Evolutionary conservation across 768 basidiomycete genomes (phyloP).

Genomic region (Hebeloma cylindrosporum): DNA sequence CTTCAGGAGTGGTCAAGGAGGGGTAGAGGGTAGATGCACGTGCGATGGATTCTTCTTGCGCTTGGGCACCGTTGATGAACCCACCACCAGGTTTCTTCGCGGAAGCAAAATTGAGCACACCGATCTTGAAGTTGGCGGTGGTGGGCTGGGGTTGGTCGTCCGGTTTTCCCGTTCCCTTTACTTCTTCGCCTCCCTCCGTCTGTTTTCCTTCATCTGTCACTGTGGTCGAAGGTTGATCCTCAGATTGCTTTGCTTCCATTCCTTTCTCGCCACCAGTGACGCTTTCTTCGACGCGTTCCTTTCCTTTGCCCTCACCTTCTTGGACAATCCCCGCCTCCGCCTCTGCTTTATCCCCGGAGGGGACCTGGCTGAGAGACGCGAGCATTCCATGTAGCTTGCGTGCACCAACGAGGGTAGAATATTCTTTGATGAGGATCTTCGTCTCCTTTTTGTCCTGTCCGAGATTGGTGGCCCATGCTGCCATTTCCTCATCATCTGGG

Average conservation of each 20-base stretch:
- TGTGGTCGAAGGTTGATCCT: too few species aligned
- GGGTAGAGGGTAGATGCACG: conserved; percentile 72
- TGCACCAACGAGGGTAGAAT: conserved; percentile 25
- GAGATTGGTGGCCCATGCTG: conserved; percentile 8
- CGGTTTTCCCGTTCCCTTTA: conserved; percentile 1
- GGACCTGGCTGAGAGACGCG: too few species aligned
- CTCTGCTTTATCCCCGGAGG: too few species aligned
- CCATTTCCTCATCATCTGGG: conserved; percentile 20
- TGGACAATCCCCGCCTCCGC: too few species aligned
- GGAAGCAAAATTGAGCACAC: conserved; percentile 74
- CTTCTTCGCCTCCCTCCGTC: too few species aligned
- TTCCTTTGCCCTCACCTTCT: too few species aligned
- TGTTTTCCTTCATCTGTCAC: too few species aligned
- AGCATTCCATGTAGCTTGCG: conserved; percentile 17
- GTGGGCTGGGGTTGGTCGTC: conserved; percentile 61
- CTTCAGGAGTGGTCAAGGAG: conserved; percentile 53
- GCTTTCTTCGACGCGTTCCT: too few species aligned
- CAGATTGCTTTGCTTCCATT: too few species aligned
- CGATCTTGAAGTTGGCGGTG: conserved; percentile 67
- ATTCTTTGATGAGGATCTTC: conserved; percentile 22
- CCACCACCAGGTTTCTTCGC: conserved; percentile 77
- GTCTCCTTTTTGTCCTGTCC: conserved; percentile 6
- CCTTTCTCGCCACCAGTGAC: too few species aligned
- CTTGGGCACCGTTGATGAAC: conserved; percentile 68
- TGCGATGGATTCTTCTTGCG: conserved; percentile 74